phyloP scores from a whole-genome alignment of 768 basidiomycete species.

The Lyophyllum semitale region DNA sequence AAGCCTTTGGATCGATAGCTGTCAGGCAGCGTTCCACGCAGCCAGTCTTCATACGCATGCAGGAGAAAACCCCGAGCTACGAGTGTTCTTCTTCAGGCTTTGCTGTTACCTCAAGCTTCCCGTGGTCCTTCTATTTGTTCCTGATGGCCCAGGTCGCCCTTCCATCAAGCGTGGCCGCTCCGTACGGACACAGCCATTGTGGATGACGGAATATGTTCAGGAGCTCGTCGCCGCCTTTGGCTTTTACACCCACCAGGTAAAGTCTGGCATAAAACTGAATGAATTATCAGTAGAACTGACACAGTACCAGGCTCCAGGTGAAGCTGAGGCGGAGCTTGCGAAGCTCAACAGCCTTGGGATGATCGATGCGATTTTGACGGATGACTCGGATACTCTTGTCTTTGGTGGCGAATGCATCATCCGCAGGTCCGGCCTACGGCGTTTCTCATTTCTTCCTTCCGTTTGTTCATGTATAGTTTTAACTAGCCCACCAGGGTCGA shows the following conservation, averaged over 20 bases:
- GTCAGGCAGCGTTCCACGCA: constrained; percentile 4
- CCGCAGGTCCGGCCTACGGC: constrained; percentile 30
- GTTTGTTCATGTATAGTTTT: neutral
- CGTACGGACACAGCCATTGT: constrained; percentile 26
- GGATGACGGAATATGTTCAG: constrained; percentile 23
- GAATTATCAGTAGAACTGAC: neutral
- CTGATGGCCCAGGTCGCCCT: constrained; percentile 48
- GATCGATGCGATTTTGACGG: constrained; percentile 49
- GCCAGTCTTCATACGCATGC: constrained; percentile 12
- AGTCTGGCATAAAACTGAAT: neutral
- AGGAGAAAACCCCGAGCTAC: constrained; percentile 41
- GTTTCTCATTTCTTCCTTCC: neutral
- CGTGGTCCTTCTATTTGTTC: constrained; percentile 51
- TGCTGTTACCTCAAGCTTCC: constrained; percentile 37
- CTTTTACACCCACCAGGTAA: constrained; percentile 31
- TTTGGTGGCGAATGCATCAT: constrained; percentile 46
- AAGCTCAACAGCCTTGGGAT: constrained; percentile 36
- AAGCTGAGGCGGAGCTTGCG: constrained; percentile 45
- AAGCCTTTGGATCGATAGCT: neutral
- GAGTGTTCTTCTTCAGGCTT: constrained; percentile 43
- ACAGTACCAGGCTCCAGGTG: constrained; percentile 43
- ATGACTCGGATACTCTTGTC: constrained; percentile 48
- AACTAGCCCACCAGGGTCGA: neutral
- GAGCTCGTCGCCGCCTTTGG: constrained; percentile 45
- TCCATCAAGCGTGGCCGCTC: constrained; percentile 36